Base-by-base conservation (phyloP, 129 eudicot species). In the Tagetes erecta region DNA sequence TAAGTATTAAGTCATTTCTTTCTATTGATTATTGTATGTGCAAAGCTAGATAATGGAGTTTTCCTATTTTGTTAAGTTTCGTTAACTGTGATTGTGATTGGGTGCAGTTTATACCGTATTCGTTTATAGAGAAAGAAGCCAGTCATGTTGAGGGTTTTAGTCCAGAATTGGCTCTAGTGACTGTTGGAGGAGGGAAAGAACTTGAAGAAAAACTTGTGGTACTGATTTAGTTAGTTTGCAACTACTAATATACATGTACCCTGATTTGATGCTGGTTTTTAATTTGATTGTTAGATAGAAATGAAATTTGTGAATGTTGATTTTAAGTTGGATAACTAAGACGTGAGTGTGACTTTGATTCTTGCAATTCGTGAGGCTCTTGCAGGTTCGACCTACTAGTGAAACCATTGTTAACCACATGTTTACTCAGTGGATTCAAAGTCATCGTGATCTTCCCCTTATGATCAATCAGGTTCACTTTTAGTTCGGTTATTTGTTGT, bases 151-250 rank as follows among this genome's bases (percentile, higher is more conserved):
- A 91, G 64, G 99, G 99, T 68, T 95, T 95, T 72, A 95, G 97
- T 81, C 99, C 99, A 12, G 99, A 95, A 75, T 76, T 95, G 79
- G 99, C 99, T 45, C 84, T 95, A 66, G 99, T 95, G 67, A 95
- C 99, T n/a, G 81, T 95, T 73, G 97, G 99, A 74, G 99, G 99
- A 80, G 99, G 99, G 79, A 95, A 95, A 84, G 99, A 95, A 82
- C 97, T 95, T 69, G 97, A 95, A 82, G 99, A 95, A 87, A 95
- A 95, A 82, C 99, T 95, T 74, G 99, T 95, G 99, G 99, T 95
- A 90, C 67, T 38, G 36, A 53, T 55, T 65, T 56, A 47, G 42
- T 71, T 70, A 59, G 76, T 56, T 70, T 41, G 45, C 71, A 34
- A 40, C 45, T 5, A 46, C 31, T 10, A n/a, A 10, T 49, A 33